These are phyloP conservation scores for Cicer judaicum DNA, from an alignment of 306 rosid genomes.

Conservation along the genomic window DNA sequence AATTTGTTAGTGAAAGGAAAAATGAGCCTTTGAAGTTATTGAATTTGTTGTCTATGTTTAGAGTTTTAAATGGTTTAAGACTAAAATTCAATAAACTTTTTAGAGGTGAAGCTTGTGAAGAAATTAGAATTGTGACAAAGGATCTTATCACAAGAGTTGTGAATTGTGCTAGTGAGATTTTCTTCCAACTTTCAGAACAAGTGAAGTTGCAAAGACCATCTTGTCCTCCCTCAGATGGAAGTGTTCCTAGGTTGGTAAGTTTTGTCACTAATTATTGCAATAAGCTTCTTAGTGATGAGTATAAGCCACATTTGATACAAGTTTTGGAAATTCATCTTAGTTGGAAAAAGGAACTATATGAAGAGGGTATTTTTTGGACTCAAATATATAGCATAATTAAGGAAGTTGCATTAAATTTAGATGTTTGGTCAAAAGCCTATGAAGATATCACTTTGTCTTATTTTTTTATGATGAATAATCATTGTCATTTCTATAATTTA, in stretches of 20 bases:
- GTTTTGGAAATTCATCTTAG: slow-evolving; percentile 67
- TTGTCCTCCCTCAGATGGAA: slow-evolving; percentile 78
- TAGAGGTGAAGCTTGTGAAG: slow-evolving; percentile 60
- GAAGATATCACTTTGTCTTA: slow-evolving; percentile 68
- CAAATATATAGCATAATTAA: slow-evolving; percentile 59
- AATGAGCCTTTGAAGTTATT: slow-evolving; percentile 73
- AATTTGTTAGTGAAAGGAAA: slow-evolving; percentile 55
- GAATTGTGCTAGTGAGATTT: slow-evolving; percentile 66
- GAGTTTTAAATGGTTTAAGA: slow-evolving; percentile 65
- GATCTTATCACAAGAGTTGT: slow-evolving; percentile 72
- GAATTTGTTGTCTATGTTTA: slow-evolving; percentile 74
- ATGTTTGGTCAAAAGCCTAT: slow-evolving; percentile 79
- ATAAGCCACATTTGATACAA: slow-evolving; percentile 64
- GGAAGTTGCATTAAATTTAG: slow-evolving; percentile 75
- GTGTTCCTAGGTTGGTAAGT: slow-evolving; percentile 74
- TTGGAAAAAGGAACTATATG: slow-evolving; percentile 63
- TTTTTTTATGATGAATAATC: slow-evolving; percentile 93
- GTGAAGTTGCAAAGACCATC: slow-evolving; percentile 68
- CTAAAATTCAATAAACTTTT: slow-evolving; percentile 69
- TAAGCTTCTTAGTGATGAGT: slow-evolving; percentile 61
- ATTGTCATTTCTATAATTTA: slow-evolving; percentile 72
- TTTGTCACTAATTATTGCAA: slow-evolving; percentile 74
- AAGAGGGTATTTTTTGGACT: slow-evolving; percentile 51
- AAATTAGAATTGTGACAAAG: slow-evolving; percentile 64
- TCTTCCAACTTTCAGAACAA: slow-evolving; percentile 84